Percentiles rank a stretch among this genome's conserved stretches.
Evolutionary conservation across 2,329 filamentous ascomycete genomes (phyloP).

Genomic region (Fusarium bulbicola): DNA sequence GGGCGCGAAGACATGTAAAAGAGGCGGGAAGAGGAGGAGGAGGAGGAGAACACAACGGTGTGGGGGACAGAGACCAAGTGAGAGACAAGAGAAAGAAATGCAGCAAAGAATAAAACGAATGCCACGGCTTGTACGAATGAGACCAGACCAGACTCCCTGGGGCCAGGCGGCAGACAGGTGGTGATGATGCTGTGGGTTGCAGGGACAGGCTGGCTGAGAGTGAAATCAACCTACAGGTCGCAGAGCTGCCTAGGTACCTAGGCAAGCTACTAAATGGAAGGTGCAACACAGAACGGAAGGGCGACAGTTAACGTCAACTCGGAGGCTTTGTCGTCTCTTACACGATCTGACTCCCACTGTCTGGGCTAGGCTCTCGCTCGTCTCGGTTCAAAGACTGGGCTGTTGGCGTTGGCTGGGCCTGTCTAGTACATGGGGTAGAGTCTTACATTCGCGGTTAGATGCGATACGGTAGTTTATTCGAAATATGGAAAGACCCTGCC

Average conservation of each 20-base stretch:
- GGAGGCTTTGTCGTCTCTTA: slow-evolving; percentile 35
- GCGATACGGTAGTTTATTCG: background rate
- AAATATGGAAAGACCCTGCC: background rate
- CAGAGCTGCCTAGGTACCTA: slow-evolving; percentile 1
- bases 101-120: slow-evolving; percentile 36
- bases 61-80: slow-evolving; percentile 27
- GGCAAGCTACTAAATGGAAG: slow-evolving; percentile 19
- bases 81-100: slow-evolving; percentile 22
- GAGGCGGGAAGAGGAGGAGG: too few relatives aligned
- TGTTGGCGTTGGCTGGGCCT: slow-evolving; percentile 22
- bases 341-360: slow-evolving; percentile 12
- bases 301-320: background rate
- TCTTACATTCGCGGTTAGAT: slow-evolving; percentile 1
- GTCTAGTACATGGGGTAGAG: slow-evolving; percentile 14
- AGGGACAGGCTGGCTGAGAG: slow-evolving; percentile 39
- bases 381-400: slow-evolving; percentile 9
- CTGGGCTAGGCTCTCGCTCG: background rate
- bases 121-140: slow-evolving; percentile 42
- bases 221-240: slow-evolving; percentile 28
- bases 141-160: slow-evolving; percentile 30
- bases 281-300: slow-evolving; percentile 6
- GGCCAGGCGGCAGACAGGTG: slow-evolving; percentile 20
- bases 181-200: slow-evolving; percentile 41
- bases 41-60: slow-evolving; percentile 23
- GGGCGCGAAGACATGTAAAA: too few relatives aligned